Base-by-base conservation (phyloP, 176 grass and related monocot genomes). In the Luzula sylvatica region DNA sequence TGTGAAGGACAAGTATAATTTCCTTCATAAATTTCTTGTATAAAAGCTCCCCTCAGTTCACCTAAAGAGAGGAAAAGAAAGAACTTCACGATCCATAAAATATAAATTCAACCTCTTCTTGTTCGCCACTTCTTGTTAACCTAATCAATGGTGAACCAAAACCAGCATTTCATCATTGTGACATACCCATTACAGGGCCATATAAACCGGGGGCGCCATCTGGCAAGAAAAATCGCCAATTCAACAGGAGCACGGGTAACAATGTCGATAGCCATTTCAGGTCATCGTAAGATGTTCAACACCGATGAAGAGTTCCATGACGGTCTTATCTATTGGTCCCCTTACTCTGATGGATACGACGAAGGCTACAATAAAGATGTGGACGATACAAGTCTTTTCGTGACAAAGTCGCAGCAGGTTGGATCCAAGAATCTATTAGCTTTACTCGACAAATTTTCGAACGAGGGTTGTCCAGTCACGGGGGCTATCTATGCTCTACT, bases 201-300 rank as follows among this genome's bases (percentile, higher is more conserved):
- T 72, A 85, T 92, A 58, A 84, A 84, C 58, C 86, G 76, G 7
- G 67, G 53, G 15, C 65, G 76, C 65, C 80, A 77, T 43, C 80
- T 92, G 21, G 80, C 76, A 4, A 30, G 19, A 46, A 61, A 70
- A 65, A 67, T 90, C 1, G 19, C 42, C 3, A 35, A 38, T 24
- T 60, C 65, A 40, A 53, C 42, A 15, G 76, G 76, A 0, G 58
- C 59, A 0, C 65, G 53, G 7, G 76, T 85, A 53, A 80, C 87
- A 13, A 0, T 87, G 11, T 94, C 79, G 42, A 87, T 75, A 2
- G 24, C 79, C 9, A 26, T 87, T 2, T 92, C 70, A 0, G 73
- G 42, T 1, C 54, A 58, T 56, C 81, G 60, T 39, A 77, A 71
- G 38, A 64, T 93, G 77, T 86, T 82, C 55, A 53, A 67, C 0